phyloP scores from a whole-genome alignment of 2,329 filamentous ascomycete species.

The Fonsecaea pugnacius region DNA sequence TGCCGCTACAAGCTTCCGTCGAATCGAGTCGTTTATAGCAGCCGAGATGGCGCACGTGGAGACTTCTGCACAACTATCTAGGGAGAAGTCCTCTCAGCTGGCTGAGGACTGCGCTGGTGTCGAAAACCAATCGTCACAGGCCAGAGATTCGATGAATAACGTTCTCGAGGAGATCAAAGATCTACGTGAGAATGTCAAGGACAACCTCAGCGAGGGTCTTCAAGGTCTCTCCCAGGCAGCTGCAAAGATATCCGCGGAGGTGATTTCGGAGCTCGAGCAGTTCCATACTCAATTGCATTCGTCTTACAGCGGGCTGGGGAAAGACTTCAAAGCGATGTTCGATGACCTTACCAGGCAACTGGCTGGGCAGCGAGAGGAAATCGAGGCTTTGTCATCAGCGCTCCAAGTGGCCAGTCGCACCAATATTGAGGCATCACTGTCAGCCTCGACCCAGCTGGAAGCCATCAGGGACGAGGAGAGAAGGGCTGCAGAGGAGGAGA shows the following conservation, averaged over 20 bases:
- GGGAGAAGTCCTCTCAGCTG: conserved; percentile 71
- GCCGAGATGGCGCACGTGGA: conserved; percentile 74
- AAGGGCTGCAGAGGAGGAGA: conserved; percentile 71
- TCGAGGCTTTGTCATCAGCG: conserved; percentile 71
- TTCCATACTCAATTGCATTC: conserved; percentile 81
- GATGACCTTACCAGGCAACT: conserved; percentile 78
- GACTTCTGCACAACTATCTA: conserved; percentile 70
- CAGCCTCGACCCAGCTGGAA: conserved; percentile 69
- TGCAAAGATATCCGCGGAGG: conserved; percentile 85
- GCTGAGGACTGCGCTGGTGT: conserved; percentile 70
- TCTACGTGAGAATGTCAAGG: conserved; percentile 86
- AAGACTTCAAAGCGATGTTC: conserved; percentile 84
- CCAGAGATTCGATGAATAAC: conserved; percentile 85
- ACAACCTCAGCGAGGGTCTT: conserved; percentile 80
- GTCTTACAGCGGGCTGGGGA: conserved; percentile 81
- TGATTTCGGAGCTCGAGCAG: conserved; percentile 79
- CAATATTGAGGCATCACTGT: conserved; percentile 69
- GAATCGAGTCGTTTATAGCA: conserved; percentile 77
- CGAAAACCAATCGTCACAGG: conserved; percentile 53
- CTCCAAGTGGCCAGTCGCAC: conserved; percentile 71
- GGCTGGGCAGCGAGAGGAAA: conserved; percentile 75
- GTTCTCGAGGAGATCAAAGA: conserved; percentile 89
- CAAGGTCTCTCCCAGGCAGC: conserved; percentile 81
- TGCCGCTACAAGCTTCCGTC: conserved; percentile 67
- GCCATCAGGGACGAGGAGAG: conserved; percentile 77